Evolutionary conservation across 2,329 filamentous ascomycete species (phyloP).

Genomic region (Ceratocystis albifundus): DNA sequence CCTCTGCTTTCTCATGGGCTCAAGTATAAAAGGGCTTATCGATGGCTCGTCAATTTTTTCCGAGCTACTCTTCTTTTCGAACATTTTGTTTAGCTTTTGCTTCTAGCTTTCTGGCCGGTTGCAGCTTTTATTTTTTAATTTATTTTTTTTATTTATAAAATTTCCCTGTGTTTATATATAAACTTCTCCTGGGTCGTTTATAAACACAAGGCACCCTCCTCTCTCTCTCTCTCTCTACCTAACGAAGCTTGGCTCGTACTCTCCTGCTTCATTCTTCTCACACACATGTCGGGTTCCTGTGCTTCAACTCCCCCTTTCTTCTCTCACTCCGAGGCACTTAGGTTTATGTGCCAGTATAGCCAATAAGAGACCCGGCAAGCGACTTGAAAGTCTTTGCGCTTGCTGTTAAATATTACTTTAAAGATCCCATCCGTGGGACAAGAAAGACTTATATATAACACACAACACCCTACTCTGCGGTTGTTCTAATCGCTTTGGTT

Average conservation of each 20-base stretch:
- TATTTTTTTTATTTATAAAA: neutral
- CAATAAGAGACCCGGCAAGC: slow-evolving; percentile 41
- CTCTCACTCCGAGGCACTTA: slow-evolving; percentile 30
- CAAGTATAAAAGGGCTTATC: neutral
- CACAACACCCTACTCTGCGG: neutral
- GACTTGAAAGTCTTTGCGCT: slow-evolving; percentile 58
- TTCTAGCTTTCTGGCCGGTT: neutral
- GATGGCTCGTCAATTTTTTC: neutral
- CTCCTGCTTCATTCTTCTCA: neutral
- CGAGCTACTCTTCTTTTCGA: neutral
- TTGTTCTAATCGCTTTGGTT: neutral
- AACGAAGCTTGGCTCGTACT: neutral
- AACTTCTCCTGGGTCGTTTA: neutral
- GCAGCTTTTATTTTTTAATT: neutral
- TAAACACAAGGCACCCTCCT: neutral
- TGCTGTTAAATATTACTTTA: slow-evolving; percentile 33
- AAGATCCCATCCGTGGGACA: slow-evolving; percentile 31
- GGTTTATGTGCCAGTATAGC: slow-evolving; percentile 35
- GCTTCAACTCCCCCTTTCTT: slow-evolving; percentile 22
- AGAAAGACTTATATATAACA: slow-evolving; percentile 41
- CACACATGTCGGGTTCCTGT: slow-evolving; percentile 24
- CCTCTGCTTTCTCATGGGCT: no score
- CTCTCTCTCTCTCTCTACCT: neutral
- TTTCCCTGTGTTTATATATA: neutral
- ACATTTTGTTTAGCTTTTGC: neutral